Conservation (phyloP, 768 basidiomycete genomes). For the Tricholoma matsutake region DNA sequence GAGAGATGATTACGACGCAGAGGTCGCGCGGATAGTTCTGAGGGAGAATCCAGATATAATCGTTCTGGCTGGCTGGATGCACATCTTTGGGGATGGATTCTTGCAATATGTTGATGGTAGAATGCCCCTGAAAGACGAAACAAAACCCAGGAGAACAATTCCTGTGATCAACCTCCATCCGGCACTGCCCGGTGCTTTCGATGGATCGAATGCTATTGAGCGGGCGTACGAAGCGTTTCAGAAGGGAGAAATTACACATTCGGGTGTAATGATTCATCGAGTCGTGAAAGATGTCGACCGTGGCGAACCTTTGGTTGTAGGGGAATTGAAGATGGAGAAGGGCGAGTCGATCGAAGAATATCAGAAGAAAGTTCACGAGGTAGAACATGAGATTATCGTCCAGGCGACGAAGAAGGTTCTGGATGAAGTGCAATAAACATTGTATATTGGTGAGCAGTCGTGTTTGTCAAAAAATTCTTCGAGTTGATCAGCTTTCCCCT, state of each 20-base stretch:
- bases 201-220: slow-evolving; percentile 89
- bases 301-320: slow-evolving; percentile 82
- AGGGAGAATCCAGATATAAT: slow-evolving; percentile 73
- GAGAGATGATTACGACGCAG: slow-evolving; percentile 80
- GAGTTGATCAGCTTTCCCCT: too few relatives aligned
- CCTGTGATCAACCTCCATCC: slow-evolving; percentile 97
- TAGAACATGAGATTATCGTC: slow-evolving; percentile 92
- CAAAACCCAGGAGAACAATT: slow-evolving; percentile 37
- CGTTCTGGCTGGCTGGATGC: slow-evolving; percentile 99
- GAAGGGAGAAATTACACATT: slow-evolving; percentile 70
- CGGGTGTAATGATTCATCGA: slow-evolving; percentile 91
- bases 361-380: slow-evolving; percentile 72
- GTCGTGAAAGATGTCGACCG: slow-evolving; percentile 93
- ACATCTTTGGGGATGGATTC: slow-evolving; percentile 83
- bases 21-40: slow-evolving; percentile 69
- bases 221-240: slow-evolving; percentile 88
- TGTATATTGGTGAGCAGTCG: neutral
- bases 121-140: slow-evolving; percentile 31
- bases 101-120: slow-evolving; percentile 59
- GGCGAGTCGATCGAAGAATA: slow-evolving; percentile 73
- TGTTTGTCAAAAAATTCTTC: neutral
- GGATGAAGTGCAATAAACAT: slow-evolving; percentile 40
- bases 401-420: slow-evolving; percentile 74
- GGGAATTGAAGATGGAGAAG: slow-evolving; percentile 67
- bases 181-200: slow-evolving; percentile 93